Base-by-base conservation (phyloP, 2,329 filamentous ascomycete genomes). In the Aspergillus tamarii region DNA sequence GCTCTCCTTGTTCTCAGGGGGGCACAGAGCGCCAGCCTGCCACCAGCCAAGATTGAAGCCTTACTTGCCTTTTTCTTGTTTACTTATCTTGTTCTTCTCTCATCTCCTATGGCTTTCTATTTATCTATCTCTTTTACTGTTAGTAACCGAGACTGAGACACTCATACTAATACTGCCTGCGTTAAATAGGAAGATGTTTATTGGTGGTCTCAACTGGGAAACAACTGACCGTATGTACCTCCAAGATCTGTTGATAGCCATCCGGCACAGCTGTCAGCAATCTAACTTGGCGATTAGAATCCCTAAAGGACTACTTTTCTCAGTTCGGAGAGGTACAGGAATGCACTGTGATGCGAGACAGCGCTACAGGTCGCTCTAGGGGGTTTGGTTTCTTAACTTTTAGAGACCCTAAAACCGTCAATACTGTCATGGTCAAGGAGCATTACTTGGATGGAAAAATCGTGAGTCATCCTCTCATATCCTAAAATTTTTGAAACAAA, bases 401-500 rank as follows among this genome's bases (percentile, higher is more conserved):
- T 84, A 96, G 92, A 77, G 95, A 99, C 75, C 91, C 95, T 55
- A 97, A 97, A 82, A 97, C 93, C 4, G 95, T 99, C 69, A 99
- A 99, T 77, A 96, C 93, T 70, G 95, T 99, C 68, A 99, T 99
- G 95, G 95, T 99, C 67, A 99, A 99, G 81, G 95, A 99, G 77
- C 95, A 99, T 78, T 96, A 94, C 72, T 86, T 99, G 26, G 95
- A 99, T 76, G 95, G 95, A 66, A 99, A 99, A 81, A 97, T 99
- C 78, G 95, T 98, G 86, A 84, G 92, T 64, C 50, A 53, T 10
- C 48, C 50, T 45, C 63, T 59, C 61, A 64, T 64, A 69, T 52
- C 48, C 26, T 19, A 21, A 48, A 26, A 46, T 6, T n/a, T 11
- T 21, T 11, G 9, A 16, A 55, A 60, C 54, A 41, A 46, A 41